Base-by-base conservation (phyloP, 2,329 filamentous ascomycete species). In the Sclerotinia sclerotiorum region DNA sequence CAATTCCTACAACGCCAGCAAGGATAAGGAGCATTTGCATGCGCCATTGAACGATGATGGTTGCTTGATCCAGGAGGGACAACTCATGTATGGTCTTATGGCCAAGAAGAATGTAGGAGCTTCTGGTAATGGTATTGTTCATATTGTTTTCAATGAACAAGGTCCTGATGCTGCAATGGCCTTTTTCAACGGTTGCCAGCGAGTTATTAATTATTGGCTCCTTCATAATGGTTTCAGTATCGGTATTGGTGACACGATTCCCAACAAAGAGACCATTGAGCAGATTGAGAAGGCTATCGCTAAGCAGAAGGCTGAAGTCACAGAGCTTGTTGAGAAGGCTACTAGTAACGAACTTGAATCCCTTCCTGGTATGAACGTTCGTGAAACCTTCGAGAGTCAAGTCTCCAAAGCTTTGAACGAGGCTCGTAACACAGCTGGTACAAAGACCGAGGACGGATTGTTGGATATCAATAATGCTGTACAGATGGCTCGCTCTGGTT, bases 381-480 rank as follows among this genome's bases (percentile, higher is more conserved):
- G 96, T 83, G 93, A 97, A 78, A 98, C 95, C 0, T 99, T 99
- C 78, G 95, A 99, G 81, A 96, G 91, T 82, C 94, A 96, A 81
- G 95, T 97, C 46, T 97, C 94, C 60, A 93, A 94, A 79, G 92
- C 92, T 68, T 84, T 99, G 67, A 98, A 99, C 81, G 92, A 90
- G 72, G 94, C 94, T 78, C 94, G 94, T 90, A 95, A 99, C 78
- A 91, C 94, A 79, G 95, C 95, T 77, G 95, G 95, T 89, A 94
- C 90, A 29, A 91, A 89, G 63, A 97, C 95, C 0, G 92, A 96
- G 80, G 90, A 93, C 81, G 93, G 91, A 84, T 82, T 99, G 79
- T 97, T 97, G 82, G 93, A 97, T 80, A 84, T 91, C 76, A 99
- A 99, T 85, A 97, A 98, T 76, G 94, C 94, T 63, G 93, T 97